phyloP scores from a whole-genome alignment of 2,329 filamentous ascomycete genomes.

The Thermoascus crustaceus region DNA sequence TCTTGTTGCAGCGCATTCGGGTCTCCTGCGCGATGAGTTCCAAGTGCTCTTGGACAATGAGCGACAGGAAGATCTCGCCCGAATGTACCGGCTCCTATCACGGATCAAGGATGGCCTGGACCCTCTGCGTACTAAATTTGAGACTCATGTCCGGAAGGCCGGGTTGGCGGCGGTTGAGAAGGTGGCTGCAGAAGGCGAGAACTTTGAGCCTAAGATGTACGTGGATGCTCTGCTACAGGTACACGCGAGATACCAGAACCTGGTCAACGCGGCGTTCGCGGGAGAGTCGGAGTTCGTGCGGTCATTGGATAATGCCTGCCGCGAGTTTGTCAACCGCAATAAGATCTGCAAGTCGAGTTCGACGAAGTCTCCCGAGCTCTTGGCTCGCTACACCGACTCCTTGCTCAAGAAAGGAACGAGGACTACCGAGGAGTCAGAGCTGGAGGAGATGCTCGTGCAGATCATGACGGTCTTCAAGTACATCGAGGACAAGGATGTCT shows the following conservation, averaged over 20 bases:
- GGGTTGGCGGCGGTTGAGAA: slow-evolving; percentile 84
- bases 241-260: slow-evolving; percentile 81
- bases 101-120: slow-evolving; percentile 88
- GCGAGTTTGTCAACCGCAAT: slow-evolving; percentile 97
- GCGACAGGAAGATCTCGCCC: slow-evolving; percentile 85
- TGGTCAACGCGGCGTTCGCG: slow-evolving; percentile 87
- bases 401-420: slow-evolving; percentile 84
- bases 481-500: slow-evolving; percentile 99
- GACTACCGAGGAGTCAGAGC: slow-evolving; percentile 84
- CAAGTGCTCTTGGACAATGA: slow-evolving; percentile 89
- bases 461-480: slow-evolving; percentile 99
- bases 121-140: slow-evolving; percentile 76
- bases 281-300: slow-evolving; percentile 96
- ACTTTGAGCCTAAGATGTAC: slow-evolving; percentile 91
- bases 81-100: slow-evolving; percentile 89
- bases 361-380: slow-evolving; percentile 85
- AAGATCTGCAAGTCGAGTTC: slow-evolving; percentile 90
- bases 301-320: slow-evolving; percentile 91
- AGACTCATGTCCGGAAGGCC: slow-evolving; percentile 84
- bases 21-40: slow-evolving; percentile 87
- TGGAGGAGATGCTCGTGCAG: slow-evolving; percentile 79
- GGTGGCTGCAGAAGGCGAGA: slow-evolving; percentile 78
- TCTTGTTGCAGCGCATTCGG: slow-evolving; percentile 80
- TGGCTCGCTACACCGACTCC: slow-evolving; percentile 92
- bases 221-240: slow-evolving; percentile 92